phyloP scores from a whole-genome alignment of 2,329 filamentous ascomycete genomes.

The Phialophora verrucosa region DNA sequence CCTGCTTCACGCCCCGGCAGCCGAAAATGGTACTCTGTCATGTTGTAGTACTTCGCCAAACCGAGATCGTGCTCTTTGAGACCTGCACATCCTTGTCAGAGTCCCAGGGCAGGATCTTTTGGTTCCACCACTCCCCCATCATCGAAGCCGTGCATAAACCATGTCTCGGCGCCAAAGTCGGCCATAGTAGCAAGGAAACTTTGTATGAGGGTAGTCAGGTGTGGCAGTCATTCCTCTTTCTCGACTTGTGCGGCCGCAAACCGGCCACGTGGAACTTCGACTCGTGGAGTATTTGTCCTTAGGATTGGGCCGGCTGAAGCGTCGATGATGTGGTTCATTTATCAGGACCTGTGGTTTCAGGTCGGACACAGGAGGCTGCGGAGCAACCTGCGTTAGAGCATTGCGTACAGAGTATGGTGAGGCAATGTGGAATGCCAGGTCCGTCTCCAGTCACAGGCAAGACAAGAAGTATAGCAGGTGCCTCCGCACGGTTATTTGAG shows the following conservation, averaged over 20 bases:
- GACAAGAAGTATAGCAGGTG: too few relatives aligned
- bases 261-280: conserved; percentile 51
- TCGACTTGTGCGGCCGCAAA: conserved; percentile 57
- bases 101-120: conserved; percentile 66
- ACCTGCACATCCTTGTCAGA: conserved; percentile 66
- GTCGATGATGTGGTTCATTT: too few relatives aligned
- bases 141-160: conserved; percentile 69
- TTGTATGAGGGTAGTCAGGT: conserved; percentile 59
- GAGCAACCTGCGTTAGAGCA: too few relatives aligned
- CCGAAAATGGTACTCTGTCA: conserved; percentile 61
- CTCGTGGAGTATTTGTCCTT: too few relatives aligned
- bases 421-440: too few relatives aligned
- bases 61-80: conserved; percentile 60
- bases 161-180: conserved; percentile 63
- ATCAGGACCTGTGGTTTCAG: too few relatives aligned
- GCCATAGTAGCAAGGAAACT: conserved; percentile 64
- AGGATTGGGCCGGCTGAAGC: too few relatives aligned
- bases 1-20: conserved; percentile 46
- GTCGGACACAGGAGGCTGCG: too few relatives aligned
- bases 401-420: too few relatives aligned
- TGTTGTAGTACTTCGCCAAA: conserved; percentile 65
- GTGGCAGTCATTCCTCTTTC: conserved; percentile 53
- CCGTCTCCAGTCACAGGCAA: too few relatives aligned
- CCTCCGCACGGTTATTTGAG: too few relatives aligned
- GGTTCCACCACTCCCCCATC: conserved; percentile 69